Base-by-base conservation (phyloP, 208 protist species). In the Leishmania arabica region DNA sequence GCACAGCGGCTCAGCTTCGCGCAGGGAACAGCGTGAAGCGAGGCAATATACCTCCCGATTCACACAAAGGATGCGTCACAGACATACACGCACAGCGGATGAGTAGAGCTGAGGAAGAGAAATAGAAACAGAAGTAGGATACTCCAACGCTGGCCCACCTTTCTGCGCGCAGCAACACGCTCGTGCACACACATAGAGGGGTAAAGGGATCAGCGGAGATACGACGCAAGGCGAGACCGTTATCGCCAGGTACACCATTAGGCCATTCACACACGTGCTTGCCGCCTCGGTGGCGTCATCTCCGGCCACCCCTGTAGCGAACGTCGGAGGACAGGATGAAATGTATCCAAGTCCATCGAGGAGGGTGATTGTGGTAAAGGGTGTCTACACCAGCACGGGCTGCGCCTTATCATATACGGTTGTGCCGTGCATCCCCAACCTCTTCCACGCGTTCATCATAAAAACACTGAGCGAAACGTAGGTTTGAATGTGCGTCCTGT, bases 381-480 rank as follows among this genome's bases (percentile, higher is more conserved):
- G 80, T 7, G 79, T 81, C 62, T 53, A 72, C 37, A 88, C 77
- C 8, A 88, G 68, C 7, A 76, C 75, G 24, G 81, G 81, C 47
- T 60, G 66, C 45, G 34, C 9, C 8, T 75, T 66, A 15, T 65
- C 79, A 40, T 81, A 85, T 31, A 66, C 53, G 17, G 80, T 60
- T 31, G 79, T 70, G 65, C 64, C 66, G 77, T 84, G 86, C 19
- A 86, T 34, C 37, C 80, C 70, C n/a, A 90, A 72, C 69, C 81
- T 81, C 21, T 84, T 88, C 84, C 76, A 84, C 71, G 82, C 78
- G 34, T 78, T 86, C 58, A 83, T 72, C 80, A 83, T 84, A 45
- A 87, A 75, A n/a, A 24, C 84, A 40, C 84, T 60, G 1, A 24
- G 60, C 2, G 54, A 21, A 54, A 86, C 86, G 54, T 45, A 69